Evolutionary conservation across 495 filamentous ascomycete species (phyloP), one percentile per base, ranked within the genome.

Genomic region (Podospora anserina): DNA sequence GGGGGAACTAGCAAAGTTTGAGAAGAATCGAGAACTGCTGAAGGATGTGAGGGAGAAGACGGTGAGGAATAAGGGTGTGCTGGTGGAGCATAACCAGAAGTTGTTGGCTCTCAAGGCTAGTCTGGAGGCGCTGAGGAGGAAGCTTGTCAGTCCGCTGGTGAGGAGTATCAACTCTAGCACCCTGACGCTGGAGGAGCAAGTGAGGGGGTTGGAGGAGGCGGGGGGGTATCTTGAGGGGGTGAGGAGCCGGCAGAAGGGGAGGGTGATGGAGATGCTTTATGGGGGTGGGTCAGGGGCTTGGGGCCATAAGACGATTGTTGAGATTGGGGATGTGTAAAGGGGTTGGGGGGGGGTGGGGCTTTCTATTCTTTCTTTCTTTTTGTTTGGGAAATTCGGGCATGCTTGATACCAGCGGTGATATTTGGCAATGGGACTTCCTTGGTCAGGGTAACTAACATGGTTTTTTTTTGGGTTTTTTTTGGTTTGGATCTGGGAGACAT

Each of bases 21-120:
- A 97, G 75, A 90, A 90, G 78, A 97, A 97, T 80, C 88, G 89
- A 64, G 81, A 86, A 49, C 82, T 91, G 2, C 88, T 97, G 30
- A 84, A 83, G 28, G 90, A 88, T 69, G 90, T 97, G 59, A 88
- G 92, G 65, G 86, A 88, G 30, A 90, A 89, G 72, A 97, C 93
- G 13, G 88, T 94, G 15, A 83, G 86, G n/a, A 96, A 96, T 78
- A 96, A 96, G 72, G 87, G 87, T 53, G 85, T 94, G 11, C 82
- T 97, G 2, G 86, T 93, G 30, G 91, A 93, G 63, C 92, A 97
- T 73, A 93, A 94, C 72, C 86, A 88, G 27, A 89, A 91, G 57
- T 84, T 97, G 6, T 78, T 91, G 7, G 89, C 88, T 5, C 82
- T 97, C 4, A 94, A 96, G 72, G 87, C 89, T 6, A 92, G 89